Percentiles rank a stretch among this genome's conserved stretches.
Evolutionary conservation across 176 grass and related monocot genomes (phyloP).

Genomic region (Puya raimondii): DNA sequence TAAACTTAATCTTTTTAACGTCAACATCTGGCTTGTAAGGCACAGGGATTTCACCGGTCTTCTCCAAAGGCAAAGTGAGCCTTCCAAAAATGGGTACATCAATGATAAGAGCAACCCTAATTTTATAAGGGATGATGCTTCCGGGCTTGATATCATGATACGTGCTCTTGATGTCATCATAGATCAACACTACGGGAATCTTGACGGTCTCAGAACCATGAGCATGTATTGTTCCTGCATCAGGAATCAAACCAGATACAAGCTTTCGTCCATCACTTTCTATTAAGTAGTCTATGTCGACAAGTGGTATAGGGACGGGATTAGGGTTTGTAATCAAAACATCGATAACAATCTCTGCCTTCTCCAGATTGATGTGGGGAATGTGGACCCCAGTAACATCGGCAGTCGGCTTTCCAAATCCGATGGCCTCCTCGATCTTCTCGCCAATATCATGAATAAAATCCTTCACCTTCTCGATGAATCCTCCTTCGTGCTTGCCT

Average conservation of each 20-base stretch:
- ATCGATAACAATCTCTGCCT: constrained; percentile 45
- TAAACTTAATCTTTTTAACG: constrained; percentile 88
- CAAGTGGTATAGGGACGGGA: constrained; percentile 57
- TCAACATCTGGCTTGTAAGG: constrained; percentile 96
- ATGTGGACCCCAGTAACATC: constrained; percentile 46
- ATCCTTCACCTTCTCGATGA: constrained; percentile 64
- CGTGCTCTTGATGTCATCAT: constrained; percentile 52
- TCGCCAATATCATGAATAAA: constrained; percentile 65
- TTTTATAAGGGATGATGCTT: constrained; percentile 87
- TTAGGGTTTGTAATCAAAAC: constrained; percentile 46
- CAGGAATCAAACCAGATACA: constrained; percentile 56
- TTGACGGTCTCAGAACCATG: constrained; percentile 56
- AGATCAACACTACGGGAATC: constrained; percentile 43
- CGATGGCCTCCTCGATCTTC: constrained; percentile 54
- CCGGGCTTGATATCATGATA: constrained; percentile 71
- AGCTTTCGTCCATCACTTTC: constrained; percentile 59
- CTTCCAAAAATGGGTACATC: constrained; percentile 90
- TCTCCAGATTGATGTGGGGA: constrained; percentile 49
- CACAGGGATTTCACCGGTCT: constrained; percentile 72
- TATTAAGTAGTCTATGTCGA: constrained; percentile 53
- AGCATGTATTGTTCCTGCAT: constrained; percentile 61
- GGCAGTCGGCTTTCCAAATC: constrained; percentile 47
- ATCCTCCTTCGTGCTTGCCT: constrained; percentile 22
- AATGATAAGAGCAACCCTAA: constrained; percentile 64
- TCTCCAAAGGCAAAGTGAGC: constrained; percentile 78